Base-by-base conservation (phyloP, 2,329 filamentous ascomycete species). In the Didymella arachidicola region DNA sequence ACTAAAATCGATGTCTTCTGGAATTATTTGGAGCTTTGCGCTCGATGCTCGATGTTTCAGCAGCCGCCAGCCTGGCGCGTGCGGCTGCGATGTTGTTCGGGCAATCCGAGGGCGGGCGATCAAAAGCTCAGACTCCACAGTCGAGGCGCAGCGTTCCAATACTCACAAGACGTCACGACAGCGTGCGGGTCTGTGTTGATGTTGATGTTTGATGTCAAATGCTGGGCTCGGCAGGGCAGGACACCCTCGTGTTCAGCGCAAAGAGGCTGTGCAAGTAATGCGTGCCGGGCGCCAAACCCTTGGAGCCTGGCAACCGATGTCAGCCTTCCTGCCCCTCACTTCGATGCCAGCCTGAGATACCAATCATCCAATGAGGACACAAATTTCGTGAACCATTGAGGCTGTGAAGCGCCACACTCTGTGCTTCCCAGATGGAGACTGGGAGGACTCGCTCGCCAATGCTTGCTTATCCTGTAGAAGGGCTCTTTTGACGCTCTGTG, bases 11-110 rank as follows among this genome's bases (percentile, higher is more conserved):
- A 55, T 22, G 48, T 49, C 34, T 60, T 19, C 19, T 32, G 22
- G 36, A 44, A 11, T 7, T 8, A 14, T 2, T 19, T 22, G 4
- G 14, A 19, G 22, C 22, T 16, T 41, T 51, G 47, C 41, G 41
- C 25, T 45, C 34, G 46, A 4, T 14, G 25, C 54, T 49, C 18
- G 50, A 10, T 34, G 60, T 67, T 55, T 60, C 59, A 68, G 53
- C 61, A 59, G 48, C 30, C 38, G 58, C 49, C 60, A 71, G 69
- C 56, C 69, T 69, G 68, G 71, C 57, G 64, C 64, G 62, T 65
- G 63, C 63, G 62, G 53, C 52, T 44, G 60, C 55, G 45, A 41
- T 65, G 60, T 52, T 65, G 61, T 56, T 64, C 25, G 46, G 29
- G 11, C 29, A 36, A 30, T 42, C 55, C 14, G 49, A 11, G 53